Evolutionary conservation across 768 basidiomycete species (phyloP), one percentile per base, ranked within the genome.

Genomic region (Lactarius sp.): DNA sequence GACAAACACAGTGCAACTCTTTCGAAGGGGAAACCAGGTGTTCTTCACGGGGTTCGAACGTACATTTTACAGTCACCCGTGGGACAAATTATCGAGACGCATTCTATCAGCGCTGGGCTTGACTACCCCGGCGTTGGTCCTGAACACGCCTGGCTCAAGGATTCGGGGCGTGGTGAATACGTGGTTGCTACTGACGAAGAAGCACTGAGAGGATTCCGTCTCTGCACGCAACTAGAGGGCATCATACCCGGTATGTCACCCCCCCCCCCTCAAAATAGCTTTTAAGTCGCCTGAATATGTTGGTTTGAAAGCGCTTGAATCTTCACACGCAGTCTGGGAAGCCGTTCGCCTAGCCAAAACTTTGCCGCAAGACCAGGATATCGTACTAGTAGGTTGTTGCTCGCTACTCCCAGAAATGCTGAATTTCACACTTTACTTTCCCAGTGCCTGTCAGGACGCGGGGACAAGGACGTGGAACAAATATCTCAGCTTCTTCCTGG

Each of bases 111-210:
- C 69, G 96, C 95, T 54, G 94, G 95, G 20, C 79, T 97, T 50
- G 94, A 98, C 75, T 98, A 98, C 76, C 94, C 94, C 31, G 94
- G 94, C 66, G 96, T 99, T 54, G 97, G 97, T 22, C 97, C 97
- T 9, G 97, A 99, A 75, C 97, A 98, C 72, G 90, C 96, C 52
- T 97, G 92, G 89, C 78, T 99, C 72, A 98, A 98, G 76, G 94
- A 98, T 71, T 89, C 88, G 4, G 90, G 90, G 18, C 81, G 97
- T 64, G 97, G 94, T 0, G 93, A 97, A 72, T 99, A 98, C 73
- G 85, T 91, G 20, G 87, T 83, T 14, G 96, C 95, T 9, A 97
- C 91, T 5, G 97, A 99, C 71, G 94, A 97, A 74, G 81, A 99
- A 69, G 94, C 94, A 6, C 79, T 98, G 34, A 83, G 93, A 46